Evolutionary conservation across 169 alveolate species (phyloP).

Genomic region (Plasmodium vinckei): DNA sequence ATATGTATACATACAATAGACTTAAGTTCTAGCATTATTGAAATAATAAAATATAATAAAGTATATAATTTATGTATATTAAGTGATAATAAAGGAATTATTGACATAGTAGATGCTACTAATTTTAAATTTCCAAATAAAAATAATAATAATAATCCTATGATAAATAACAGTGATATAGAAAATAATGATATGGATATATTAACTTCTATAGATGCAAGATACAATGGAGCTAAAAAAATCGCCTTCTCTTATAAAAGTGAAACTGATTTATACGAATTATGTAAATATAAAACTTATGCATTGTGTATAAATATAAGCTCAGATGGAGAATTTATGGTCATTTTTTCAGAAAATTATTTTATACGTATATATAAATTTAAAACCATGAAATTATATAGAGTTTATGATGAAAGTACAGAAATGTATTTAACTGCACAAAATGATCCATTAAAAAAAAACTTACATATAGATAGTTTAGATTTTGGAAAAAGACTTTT

Average conservation of each 20-base stretch:
- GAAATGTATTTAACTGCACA: conserved; percentile 90
- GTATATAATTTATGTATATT: conserved; percentile 81
- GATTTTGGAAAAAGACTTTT: conserved; percentile 94
- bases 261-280: conserved; percentile 94
- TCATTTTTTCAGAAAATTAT: conserved; percentile 88
- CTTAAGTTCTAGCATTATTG: conserved; percentile 61
- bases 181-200: neutral
- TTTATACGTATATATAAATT: conserved; percentile 88
- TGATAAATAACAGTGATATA: neutral
- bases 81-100: conserved; percentile 86
- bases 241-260: conserved; percentile 79
- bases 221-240: conserved; percentile 73
- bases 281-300: conserved; percentile 86
- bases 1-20: conserved; percentile 29
- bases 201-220: conserved; percentile 19
- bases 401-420: conserved; percentile 90
- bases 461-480: conserved; percentile 89
- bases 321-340: conserved; percentile 88
- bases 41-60: conserved; percentile 80
- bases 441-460: conserved; percentile 85
- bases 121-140: conserved; percentile 84
- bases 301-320: conserved; percentile 88
- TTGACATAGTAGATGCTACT: conserved; percentile 87
- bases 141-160: neutral
- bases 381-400: conserved; percentile 88